Evolutionary conservation across 805 yeast species (phyloP).

Genomic region (Saccharomycopsis fodiens): DNA sequence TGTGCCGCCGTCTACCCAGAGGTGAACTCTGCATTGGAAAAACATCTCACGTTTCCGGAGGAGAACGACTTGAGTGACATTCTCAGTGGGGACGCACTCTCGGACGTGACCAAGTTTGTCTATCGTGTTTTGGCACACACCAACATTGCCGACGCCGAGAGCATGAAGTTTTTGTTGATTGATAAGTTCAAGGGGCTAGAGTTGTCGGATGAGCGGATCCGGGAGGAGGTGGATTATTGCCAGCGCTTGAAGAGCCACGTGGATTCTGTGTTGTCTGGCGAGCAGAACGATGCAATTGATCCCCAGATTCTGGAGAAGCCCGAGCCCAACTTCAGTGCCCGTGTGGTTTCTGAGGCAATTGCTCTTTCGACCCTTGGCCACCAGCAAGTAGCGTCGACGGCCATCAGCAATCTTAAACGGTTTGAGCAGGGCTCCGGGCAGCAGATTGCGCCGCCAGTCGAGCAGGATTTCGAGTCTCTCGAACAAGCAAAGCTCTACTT

Average conservation of each 20-base stretch:
- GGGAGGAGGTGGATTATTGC: constrained; percentile 1
- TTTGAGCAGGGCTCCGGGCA: neutral
- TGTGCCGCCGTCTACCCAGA: neutral
- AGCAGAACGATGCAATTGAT: constrained; percentile 9
- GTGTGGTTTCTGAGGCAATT: constrained; percentile 12
- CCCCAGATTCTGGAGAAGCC: constrained; percentile 13
- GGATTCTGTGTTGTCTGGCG: constrained; percentile 1
- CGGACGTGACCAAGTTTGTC: constrained; percentile 1
- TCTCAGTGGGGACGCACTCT: neutral
- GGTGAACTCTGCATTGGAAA: neutral
- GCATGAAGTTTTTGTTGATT: constrained; percentile 6
- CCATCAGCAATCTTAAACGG: neutral
- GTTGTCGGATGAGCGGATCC: constrained; percentile 5
- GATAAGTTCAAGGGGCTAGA: constrained; percentile 7
- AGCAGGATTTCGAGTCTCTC: constrained; percentile 16
- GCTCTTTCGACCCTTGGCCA: constrained; percentile 5
- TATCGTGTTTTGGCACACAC: constrained; percentile 7
- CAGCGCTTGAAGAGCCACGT: constrained; percentile 8
- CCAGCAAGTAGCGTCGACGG: constrained; percentile 5
- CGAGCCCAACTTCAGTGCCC: neutral
- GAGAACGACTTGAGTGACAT: neutral
- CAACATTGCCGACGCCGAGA: constrained; percentile 9
- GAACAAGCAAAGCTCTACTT: constrained; percentile 19
- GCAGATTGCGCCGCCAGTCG: constrained; percentile 11
- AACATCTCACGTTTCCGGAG: neutral